These are phyloP conservation scores for Solanum chilense DNA, from an alignment of 257 asterid genomes.

Conservation along the genomic window DNA sequence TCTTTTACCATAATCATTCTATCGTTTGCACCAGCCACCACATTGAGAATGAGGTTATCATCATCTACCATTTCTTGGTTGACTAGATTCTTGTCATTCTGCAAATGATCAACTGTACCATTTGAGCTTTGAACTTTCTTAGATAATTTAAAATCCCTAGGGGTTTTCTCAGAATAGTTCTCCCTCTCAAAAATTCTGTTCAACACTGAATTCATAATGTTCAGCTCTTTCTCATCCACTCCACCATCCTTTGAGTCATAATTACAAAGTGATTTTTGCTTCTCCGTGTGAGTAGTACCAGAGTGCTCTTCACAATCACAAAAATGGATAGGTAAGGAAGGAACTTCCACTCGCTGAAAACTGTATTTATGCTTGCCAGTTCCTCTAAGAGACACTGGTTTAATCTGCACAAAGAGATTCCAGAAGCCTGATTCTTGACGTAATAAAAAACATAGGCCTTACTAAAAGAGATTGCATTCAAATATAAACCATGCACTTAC, in stretches of 20 bases:
- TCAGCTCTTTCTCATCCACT: constrained; percentile 64
- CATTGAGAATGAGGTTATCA: constrained; percentile 57
- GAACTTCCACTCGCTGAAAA: constrained; percentile 78
- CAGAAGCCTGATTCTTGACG: constrained; percentile 1
- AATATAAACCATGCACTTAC: background rate
- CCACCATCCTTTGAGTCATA: constrained; percentile 29
- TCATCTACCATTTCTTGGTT: constrained; percentile 48
- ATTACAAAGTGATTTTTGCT: constrained; percentile 10
- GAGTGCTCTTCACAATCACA: constrained; percentile 90
- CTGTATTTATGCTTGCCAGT: constrained; percentile 95
- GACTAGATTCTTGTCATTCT: constrained; percentile 17
- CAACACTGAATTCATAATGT: constrained; percentile 57
- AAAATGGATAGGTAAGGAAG: constrained; percentile 57
- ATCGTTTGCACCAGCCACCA: constrained; percentile 30
- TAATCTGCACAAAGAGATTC: constrained; percentile 36
- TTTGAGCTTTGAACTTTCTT: constrained; percentile 6
- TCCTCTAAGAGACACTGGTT: constrained; percentile 66
- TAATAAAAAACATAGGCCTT: constrained; percentile 2
- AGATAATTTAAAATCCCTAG: constrained; percentile 8
- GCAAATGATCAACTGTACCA: constrained; percentile 17
- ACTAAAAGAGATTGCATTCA: background rate
- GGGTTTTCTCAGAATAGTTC: constrained; percentile 12
- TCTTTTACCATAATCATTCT: constrained; percentile 19
- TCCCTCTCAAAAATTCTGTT: constrained; percentile 54
- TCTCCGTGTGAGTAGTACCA: constrained; percentile 19